A percentile compares a stretch with the other conserved stretches of the same genome.
Conservation (phyloP, 1,284 basidiomycete genomes). For the Bondarzewia mesenterica region DNA sequence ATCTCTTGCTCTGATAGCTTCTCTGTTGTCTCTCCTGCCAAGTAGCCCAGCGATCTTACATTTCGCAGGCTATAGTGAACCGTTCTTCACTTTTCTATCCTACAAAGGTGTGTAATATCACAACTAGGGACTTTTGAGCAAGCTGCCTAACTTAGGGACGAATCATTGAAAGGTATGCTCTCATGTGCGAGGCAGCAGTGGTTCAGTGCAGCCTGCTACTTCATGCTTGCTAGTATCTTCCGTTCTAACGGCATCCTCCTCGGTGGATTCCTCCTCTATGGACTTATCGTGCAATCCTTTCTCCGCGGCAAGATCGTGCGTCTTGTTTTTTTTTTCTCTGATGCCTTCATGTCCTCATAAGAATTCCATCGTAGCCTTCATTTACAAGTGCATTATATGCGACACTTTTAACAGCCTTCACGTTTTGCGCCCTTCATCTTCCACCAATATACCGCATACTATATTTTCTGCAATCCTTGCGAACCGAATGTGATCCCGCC, state of each 20-base stretch:
- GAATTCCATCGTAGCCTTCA: conserved; percentile 23
- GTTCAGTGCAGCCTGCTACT: conserved; percentile 48
- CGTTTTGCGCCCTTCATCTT: conserved; percentile 59
- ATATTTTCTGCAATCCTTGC: conserved; percentile 46
- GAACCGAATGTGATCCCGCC: conserved; percentile 1
- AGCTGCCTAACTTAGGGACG: conserved; percentile 5
- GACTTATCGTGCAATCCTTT: conserved; percentile 45
- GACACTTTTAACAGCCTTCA: conserved; percentile 32
- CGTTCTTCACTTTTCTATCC: conserved; percentile 76
- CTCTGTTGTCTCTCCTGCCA: conserved; percentile 69
- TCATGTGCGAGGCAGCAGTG: conserved; percentile 42
- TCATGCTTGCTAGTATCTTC: conserved; percentile 61
- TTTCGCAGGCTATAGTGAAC: conserved; percentile 74
- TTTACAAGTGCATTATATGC: conserved; percentile 25
- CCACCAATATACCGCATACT: conserved; percentile 65
- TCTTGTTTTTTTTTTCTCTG: conserved; percentile 1
- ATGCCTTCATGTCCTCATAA: conserved; percentile 11
- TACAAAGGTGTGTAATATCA: conserved; percentile 51
- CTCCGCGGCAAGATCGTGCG: conserved; percentile 28
- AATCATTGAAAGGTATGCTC: conserved; percentile 45
- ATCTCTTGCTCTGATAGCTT: conserved; percentile 49
- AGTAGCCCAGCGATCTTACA: conserved; percentile 74
- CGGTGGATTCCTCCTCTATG: conserved; percentile 70
- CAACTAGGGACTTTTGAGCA: background rate
- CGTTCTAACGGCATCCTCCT: conserved; percentile 82